These are phyloP conservation scores for Thelonectria rubi DNA, from an alignment of 2,329 filamentous ascomycete genomes.

Conservation along the genomic window DNA sequence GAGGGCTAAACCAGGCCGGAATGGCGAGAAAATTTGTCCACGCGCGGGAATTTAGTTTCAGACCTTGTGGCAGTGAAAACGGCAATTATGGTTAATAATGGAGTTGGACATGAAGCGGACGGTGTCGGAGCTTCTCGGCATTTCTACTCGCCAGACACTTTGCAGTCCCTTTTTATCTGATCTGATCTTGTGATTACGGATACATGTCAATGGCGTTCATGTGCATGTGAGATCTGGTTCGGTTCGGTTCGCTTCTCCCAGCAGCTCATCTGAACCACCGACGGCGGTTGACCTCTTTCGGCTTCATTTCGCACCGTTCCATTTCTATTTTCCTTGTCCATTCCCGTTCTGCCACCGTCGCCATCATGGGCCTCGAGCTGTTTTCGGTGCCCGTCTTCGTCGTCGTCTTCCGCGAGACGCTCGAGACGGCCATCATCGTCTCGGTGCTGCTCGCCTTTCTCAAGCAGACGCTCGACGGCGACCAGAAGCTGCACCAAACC, in stretches of 20 bases:
- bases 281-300: conserved; percentile 5
- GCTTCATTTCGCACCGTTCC: not conserved
- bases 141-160: not conserved
- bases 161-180: conserved; percentile 12
- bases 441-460: conserved; percentile 86
- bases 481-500: conserved; percentile 71
- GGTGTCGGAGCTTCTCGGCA: conserved; percentile 16
- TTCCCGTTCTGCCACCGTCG: not conserved
- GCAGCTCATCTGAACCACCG: not conserved
- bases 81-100: not conserved
- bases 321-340: not conserved
- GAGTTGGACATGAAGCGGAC: not conserved
- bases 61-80: not conserved
- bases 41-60: not conserved
- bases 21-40: conserved; percentile 19
- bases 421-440: conserved; percentile 86
- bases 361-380: conserved; percentile 69
- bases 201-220: not conserved
- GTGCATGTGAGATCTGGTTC: conserved; percentile 2
- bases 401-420: conserved; percentile 85
- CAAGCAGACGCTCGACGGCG: conserved; percentile 78
- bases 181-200: conserved; percentile 21
- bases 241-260: not conserved
- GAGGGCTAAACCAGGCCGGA: conserved; percentile 4
- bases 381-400: conserved; percentile 88